Evolutionary conservation across 2,329 filamentous ascomycete genomes (phyloP).

Genomic region (Escovopsis sp.): DNA sequence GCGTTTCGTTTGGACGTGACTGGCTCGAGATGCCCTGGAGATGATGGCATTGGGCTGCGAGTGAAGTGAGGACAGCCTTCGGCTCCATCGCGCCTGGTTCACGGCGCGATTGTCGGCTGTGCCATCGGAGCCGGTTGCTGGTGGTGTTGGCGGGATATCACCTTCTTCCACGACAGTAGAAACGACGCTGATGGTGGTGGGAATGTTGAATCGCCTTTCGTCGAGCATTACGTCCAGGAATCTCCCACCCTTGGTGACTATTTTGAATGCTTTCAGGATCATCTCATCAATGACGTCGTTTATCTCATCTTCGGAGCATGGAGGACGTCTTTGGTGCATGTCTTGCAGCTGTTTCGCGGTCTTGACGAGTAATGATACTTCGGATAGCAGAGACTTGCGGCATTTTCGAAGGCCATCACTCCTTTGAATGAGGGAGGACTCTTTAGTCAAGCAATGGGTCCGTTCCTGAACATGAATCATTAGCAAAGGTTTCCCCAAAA

Average conservation of each 20-base stretch:
- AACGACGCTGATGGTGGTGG: slow-evolving; percentile 43
- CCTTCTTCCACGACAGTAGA: slow-evolving; percentile 43
- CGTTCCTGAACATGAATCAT: slow-evolving; percentile 47
- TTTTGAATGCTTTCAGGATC: slow-evolving; percentile 83
- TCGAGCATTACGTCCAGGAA: slow-evolving; percentile 79
- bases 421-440: slow-evolving; percentile 57
- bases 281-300: slow-evolving; percentile 81
- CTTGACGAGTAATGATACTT: slow-evolving; percentile 80
- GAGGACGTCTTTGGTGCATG: slow-evolving; percentile 36
- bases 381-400: slow-evolving; percentile 75
- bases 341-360: slow-evolving; percentile 76
- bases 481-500: slow-evolving; percentile 1
- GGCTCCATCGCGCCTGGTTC: slow-evolving; percentile 23
- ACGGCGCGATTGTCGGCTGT: slow-evolving; percentile 10
- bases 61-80: slow-evolving; percentile 31
- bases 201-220: slow-evolving; percentile 33
- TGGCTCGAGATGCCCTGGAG: slow-evolving; percentile 21
- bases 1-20: slow-evolving; percentile 23
- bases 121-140: slow-evolving; percentile 31
- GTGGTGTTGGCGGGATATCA: slow-evolving; percentile 46
- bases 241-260: slow-evolving; percentile 77
- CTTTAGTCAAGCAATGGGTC: slow-evolving; percentile 73
- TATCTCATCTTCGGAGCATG: slow-evolving; percentile 35
- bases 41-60: slow-evolving; percentile 16
- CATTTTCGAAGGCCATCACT: slow-evolving; percentile 64